Percentiles rank a stretch among this genome's conserved stretches.
Conservation (phyloP, 768 basidiomycete genomes). For the Tulasnella sp. region DNA sequence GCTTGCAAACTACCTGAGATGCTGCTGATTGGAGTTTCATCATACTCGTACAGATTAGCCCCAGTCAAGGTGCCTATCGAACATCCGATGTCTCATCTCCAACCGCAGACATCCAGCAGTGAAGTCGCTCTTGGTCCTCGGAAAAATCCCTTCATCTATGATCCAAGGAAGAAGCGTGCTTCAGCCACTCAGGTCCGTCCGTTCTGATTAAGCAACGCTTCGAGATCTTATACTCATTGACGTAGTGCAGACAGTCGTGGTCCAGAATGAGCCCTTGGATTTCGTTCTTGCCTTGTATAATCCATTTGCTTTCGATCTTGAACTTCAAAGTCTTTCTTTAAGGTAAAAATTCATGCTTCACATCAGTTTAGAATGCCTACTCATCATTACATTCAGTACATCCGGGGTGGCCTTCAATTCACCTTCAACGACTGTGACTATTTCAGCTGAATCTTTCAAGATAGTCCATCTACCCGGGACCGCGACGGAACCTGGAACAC, state of each 20-base stretch:
- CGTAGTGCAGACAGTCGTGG: conserved; percentile 42
- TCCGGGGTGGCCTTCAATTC: conserved; percentile 66
- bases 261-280: conserved; percentile 74
- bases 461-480: conserved; percentile 56
- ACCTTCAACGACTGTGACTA: conserved; percentile 43
- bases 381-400: conserved; percentile 38
- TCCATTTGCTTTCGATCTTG: conserved; percentile 84
- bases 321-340: conserved; percentile 65
- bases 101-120: conserved; percentile 8
- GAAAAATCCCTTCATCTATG: conserved; percentile 78
- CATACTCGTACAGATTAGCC: conserved; percentile 60
- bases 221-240: background rate
- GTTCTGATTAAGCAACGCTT: too few species aligned
- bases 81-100: conserved; percentile 35
- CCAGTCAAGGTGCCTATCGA: conserved; percentile 58
- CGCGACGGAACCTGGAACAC: conserved; percentile 48
- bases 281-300: conserved; percentile 77
- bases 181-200: conserved; percentile 42
- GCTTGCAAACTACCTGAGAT: conserved; percentile 7
- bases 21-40: conserved; percentile 8
- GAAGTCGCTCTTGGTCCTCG: background rate
- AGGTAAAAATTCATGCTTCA: conserved; percentile 38
- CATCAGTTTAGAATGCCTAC: background rate
- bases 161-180: conserved; percentile 51
- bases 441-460: conserved; percentile 67